These are phyloP conservation scores for Trichoderma virens DNA, from an alignment of 495 filamentous ascomycete species.

Conservation along the genomic window DNA sequence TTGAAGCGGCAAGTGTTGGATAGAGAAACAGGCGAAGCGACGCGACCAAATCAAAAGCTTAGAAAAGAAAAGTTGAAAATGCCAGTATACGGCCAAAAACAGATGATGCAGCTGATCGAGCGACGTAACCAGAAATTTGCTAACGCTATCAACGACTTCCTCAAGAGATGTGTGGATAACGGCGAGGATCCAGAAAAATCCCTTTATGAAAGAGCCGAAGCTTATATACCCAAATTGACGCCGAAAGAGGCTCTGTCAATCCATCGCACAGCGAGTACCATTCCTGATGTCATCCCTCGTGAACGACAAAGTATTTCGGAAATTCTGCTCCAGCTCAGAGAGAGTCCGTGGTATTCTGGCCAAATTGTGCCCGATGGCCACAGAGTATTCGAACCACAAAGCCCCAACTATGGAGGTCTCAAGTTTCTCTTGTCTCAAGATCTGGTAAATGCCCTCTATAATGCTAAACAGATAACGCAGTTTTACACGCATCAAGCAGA, in stretches of 20 bases:
- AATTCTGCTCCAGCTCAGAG: conserved; percentile 78
- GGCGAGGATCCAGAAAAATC: conserved; percentile 58
- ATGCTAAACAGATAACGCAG: conserved; percentile 72
- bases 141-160: conserved; percentile 66
- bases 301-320: conserved; percentile 77
- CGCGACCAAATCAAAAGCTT: conserved; percentile 53
- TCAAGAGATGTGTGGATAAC: conserved; percentile 63
- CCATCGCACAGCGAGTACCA: conserved; percentile 21
- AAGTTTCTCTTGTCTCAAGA: conserved; percentile 82
- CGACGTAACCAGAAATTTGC: conserved; percentile 83
- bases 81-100: conserved; percentile 88
- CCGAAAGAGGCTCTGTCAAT: conserved; percentile 21
- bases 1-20: conserved; percentile 70
- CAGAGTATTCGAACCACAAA: conserved; percentile 83
- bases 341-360: conserved; percentile 75
- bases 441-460: conserved; percentile 90
- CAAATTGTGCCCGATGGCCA: conserved; percentile 95
- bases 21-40: conserved; percentile 62
- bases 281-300: conserved; percentile 67
- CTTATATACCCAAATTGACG: conserved; percentile 38
- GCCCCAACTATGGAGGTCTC: conserved; percentile 74
- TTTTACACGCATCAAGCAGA: conserved; percentile 94
- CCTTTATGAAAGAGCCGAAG: conserved; percentile 47
- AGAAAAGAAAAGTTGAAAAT: conserved; percentile 80
- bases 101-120: conserved; percentile 84